These are phyloP conservation scores for Colletotrichum lini DNA, from an alignment of 2,329 filamentous ascomycete genomes.

Conservation along the genomic window DNA sequence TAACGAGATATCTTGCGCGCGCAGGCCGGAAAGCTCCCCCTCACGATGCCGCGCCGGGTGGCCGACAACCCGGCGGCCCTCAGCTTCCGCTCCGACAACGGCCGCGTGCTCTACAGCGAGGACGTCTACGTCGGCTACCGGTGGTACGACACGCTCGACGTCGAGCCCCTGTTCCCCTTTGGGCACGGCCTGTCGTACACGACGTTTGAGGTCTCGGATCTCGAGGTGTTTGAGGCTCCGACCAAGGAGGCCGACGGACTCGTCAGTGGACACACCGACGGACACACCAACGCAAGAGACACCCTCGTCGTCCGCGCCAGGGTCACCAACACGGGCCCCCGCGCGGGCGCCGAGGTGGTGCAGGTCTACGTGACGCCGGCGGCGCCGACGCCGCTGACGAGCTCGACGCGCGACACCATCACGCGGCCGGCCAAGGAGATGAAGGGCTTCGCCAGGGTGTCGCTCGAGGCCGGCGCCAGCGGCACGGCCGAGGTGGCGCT, in stretches of 20 bases:
- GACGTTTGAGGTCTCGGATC: constrained; percentile 68
- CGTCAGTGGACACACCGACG: background rate
- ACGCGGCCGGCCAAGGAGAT: constrained; percentile 59
- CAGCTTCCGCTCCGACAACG: constrained; percentile 75
- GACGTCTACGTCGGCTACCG: constrained; percentile 82
- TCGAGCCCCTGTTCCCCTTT: constrained; percentile 74
- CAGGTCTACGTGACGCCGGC: constrained; percentile 51
- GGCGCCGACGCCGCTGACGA: constrained; percentile 44
- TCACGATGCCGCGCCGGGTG: constrained; percentile 75
- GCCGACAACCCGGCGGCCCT: constrained; percentile 80
- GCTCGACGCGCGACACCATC: constrained; percentile 43
- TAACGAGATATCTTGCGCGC: constrained; percentile 50
- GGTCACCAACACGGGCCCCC: constrained; percentile 51
- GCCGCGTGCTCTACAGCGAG: constrained; percentile 78
- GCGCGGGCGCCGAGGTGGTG: constrained; percentile 48
- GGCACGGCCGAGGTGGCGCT: constrained; percentile 49
- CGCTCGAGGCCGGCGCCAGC: constrained; percentile 54
- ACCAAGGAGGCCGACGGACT: constrained; percentile 50
- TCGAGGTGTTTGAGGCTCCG: constrained; percentile 55
- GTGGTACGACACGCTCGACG: constrained; percentile 70
- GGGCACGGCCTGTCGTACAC: constrained; percentile 79
- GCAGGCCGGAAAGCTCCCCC: constrained; percentile 78
- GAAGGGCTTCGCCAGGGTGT: constrained; percentile 60
- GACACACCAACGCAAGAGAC: constrained; percentile 27
- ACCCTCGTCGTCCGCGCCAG: constrained; percentile 59